Evolutionary conservation across 345 rosid species (phyloP), one percentile per base, ranked within the genome.

Genomic region (Litchi chinensis): DNA sequence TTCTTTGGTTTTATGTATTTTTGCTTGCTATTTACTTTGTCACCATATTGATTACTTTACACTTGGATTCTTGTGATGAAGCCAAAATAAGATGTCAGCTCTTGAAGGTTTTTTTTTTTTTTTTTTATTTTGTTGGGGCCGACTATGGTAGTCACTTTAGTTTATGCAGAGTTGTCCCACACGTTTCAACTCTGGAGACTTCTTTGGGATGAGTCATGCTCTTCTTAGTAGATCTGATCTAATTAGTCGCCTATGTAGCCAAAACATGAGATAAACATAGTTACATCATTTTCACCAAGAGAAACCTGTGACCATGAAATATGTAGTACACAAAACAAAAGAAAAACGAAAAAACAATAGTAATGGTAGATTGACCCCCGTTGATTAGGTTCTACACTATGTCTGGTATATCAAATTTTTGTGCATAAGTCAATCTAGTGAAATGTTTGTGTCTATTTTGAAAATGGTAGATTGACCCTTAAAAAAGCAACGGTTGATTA

Each of bases 171-270:
- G 22, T 60, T 62, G 39, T 41, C 32, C 19, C 4, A 41, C 40
- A 74, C 54, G 18, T 44, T 16, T 44, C 28, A 10, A 32, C 44
- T 64, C 70, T 46, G 68, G 44, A 75, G 77, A 63, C 40, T 28
- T 75, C 28, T 26, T 24, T 10, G 1, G 16, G 26, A 8, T 44
- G 37, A 54, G 48, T 37, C 6, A 62, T 43, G 68, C 15, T 62
- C 41, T 44, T 63, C n/a, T 63, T 8, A 44, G 37, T 74, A 3
- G 56, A 4, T 24, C 18, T 24, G 44, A 5, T 28, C 22, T 18
- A 19, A 18, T 65, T 24, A 6, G 46, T 75, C 46, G 46, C 48
- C 12, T 43, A 24, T 26, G 68, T 7, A 7, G 68, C 68, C 67
- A 59, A 59, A 22, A 37, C 5, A 32, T 32, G 37, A 32, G 1